Percentiles rank a stretch among this genome's conserved stretches.
phyloP scores from a whole-genome alignment of 1,284 basidiomycete genomes.

The Ganoderma boninense region DNA sequence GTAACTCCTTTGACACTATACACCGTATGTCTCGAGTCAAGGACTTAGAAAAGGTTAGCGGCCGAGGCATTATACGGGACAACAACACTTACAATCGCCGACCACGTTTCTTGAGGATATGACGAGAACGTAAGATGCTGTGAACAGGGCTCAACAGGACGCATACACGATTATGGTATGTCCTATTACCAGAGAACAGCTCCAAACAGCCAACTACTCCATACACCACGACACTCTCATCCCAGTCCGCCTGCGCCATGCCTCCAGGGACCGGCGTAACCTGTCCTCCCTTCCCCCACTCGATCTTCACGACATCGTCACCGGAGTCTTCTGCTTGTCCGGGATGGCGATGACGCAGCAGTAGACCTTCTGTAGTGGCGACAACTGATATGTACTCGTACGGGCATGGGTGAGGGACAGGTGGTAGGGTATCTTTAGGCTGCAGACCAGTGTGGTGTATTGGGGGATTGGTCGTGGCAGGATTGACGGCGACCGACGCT shows the following conservation, averaged over 20 bases:
- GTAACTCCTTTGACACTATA: slow-evolving; percentile 72
- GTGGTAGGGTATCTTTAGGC: slow-evolving; percentile 68
- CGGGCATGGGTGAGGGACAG: slow-evolving; percentile 76
- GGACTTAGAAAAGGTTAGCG: slow-evolving; percentile 51
- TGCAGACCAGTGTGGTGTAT: slow-evolving; percentile 52
- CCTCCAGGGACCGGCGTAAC: slow-evolving; percentile 60
- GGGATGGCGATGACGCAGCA: slow-evolving; percentile 64
- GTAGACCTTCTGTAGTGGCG: slow-evolving; percentile 64
- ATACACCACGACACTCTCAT: slow-evolving; percentile 65
- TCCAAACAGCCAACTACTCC: slow-evolving; percentile 77
- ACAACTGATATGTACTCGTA: slow-evolving; percentile 71
- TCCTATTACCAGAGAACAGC: slow-evolving; percentile 67
- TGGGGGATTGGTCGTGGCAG: slow-evolving; percentile 31
- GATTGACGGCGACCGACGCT: slow-evolving; percentile 28
- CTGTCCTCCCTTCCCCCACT: slow-evolving; percentile 67
- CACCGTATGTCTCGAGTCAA: slow-evolving; percentile 65
- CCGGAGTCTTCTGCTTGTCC: slow-evolving; percentile 41
- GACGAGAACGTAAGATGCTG: slow-evolving; percentile 78
- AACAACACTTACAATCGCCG: slow-evolving; percentile 63
- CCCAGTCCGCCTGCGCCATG: slow-evolving; percentile 55
- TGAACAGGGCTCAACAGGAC: slow-evolving; percentile 18
- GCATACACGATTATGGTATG: slow-evolving; percentile 6
- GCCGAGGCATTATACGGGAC: slow-evolving; percentile 1
- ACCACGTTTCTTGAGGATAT: slow-evolving; percentile 66
- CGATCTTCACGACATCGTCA: slow-evolving; percentile 58